Evolutionary conservation across 1,284 basidiomycete species (phyloP).

Genomic region (Ceratobasidium theobromae): DNA sequence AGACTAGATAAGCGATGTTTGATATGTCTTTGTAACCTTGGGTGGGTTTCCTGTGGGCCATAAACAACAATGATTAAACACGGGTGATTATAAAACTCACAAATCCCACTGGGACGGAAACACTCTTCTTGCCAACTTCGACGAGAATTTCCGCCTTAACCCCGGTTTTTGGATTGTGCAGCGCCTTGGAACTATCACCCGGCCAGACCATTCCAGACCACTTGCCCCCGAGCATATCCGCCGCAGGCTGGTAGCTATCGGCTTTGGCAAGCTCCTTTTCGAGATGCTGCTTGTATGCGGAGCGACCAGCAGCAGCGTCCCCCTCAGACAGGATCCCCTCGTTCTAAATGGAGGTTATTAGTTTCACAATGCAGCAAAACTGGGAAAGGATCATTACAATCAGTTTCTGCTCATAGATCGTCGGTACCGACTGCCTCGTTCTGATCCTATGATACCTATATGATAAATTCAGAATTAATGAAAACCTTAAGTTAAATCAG

Average conservation of each 20-base stretch:
- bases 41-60: constrained; percentile 65
- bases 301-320: constrained; percentile 55
- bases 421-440: constrained; percentile 72
- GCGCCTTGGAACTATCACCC: constrained; percentile 51
- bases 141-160: constrained; percentile 55
- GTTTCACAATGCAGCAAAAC: constrained; percentile 2
- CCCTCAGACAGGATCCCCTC: constrained; percentile 57
- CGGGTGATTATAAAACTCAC: constrained; percentile 50
- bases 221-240: constrained; percentile 59
- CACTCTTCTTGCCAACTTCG: constrained; percentile 66
- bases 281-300: constrained; percentile 60
- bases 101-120: constrained; percentile 71
- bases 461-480: constrained; percentile 45
- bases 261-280: constrained; percentile 59
- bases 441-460: constrained; percentile 71
- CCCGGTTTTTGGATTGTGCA: constrained; percentile 66
- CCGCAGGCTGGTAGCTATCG: constrained; percentile 52
- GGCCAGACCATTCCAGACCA: constrained; percentile 80
- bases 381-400: constrained; percentile 53
- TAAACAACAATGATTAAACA: not conserved
- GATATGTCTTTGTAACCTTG: constrained; percentile 76
- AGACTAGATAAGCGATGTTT: constrained; percentile 73
- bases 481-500: constrained; percentile 46
- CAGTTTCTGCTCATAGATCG: constrained; percentile 77
- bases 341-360: constrained; percentile 45